Percentiles rank a stretch among this genome's conserved stretches.
Conservation (phyloP, 345 rosid species). For the Gossypium rotundifolium region DNA sequence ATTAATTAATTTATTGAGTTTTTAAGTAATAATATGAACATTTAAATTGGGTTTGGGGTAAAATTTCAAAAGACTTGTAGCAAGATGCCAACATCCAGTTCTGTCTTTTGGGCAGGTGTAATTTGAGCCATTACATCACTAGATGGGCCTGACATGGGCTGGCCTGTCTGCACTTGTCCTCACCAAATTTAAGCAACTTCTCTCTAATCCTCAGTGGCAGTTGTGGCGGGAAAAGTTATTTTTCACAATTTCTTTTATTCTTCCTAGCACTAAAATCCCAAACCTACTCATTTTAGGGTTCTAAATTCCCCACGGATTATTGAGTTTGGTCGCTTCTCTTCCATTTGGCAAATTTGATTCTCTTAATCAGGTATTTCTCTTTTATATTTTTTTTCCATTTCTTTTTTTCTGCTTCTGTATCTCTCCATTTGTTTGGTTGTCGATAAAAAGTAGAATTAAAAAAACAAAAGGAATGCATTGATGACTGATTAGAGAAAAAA, state of each 20-base stretch:
- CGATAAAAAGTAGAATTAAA: not conserved
- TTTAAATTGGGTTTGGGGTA: no score
- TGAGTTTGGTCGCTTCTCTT: not conserved
- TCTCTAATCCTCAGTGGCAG: not conserved
- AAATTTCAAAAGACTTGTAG: no score
- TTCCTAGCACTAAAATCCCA: not conserved
- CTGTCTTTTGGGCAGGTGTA: not conserved
- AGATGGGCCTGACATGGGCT: not conserved
- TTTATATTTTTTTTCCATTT: not conserved
- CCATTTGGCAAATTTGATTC: not conserved
- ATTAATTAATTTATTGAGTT: no score
- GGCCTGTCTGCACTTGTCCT: not conserved
- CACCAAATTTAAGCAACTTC: not conserved
- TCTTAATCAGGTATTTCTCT: not conserved
- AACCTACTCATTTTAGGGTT: not conserved
- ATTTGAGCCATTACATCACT: not conserved
- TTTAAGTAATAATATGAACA: no score
- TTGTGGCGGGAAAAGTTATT: conserved; percentile 2
- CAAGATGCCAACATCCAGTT: not conserved
- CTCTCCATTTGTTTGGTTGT: not conserved
- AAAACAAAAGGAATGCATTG: not conserved
- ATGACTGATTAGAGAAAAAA: not conserved
- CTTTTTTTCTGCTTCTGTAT: not conserved
- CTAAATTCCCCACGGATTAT: not conserved
- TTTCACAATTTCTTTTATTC: not conserved